phyloP scores from a whole-genome alignment of 768 basidiomycete species.

The Asterophora parasitica region DNA sequence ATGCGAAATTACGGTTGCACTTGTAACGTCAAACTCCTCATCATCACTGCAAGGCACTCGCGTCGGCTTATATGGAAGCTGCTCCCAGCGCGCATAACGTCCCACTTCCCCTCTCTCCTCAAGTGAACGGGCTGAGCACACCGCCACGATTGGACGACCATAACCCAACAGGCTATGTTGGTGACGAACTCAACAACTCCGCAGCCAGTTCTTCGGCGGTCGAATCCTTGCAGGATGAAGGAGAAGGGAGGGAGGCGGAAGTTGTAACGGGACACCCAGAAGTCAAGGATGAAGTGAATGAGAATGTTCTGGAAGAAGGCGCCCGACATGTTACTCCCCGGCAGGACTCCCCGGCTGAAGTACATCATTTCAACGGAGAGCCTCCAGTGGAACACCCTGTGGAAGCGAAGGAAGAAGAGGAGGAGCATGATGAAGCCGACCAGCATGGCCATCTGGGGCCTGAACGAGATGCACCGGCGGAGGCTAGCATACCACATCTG shows the following conservation, averaged over 20 bases:
- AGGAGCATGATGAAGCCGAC: not conserved
- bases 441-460: not conserved
- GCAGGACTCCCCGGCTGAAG: not conserved
- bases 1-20: conserved; percentile 8
- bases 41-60: conserved; percentile 8
- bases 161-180: not conserved
- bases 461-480: not conserved
- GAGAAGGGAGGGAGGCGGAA: not conserved
- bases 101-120: conserved; percentile 22
- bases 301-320: conserved; percentile 1
- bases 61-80: conserved; percentile 17
- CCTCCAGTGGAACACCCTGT: not conserved
- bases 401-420: not conserved
- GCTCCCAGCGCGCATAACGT: conserved; percentile 18
- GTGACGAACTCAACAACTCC: conserved; percentile 7
- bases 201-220: not conserved
- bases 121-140: conserved; percentile 3
- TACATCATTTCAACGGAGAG: not conserved
- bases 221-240: not conserved
- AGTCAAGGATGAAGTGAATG: not conserved
- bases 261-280: not conserved
- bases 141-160: not conserved
- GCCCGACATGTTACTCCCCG: not conserved
- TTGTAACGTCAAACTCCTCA: conserved; percentile 12
- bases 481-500: not conserved